phyloP scores from a whole-genome alignment of 2,329 filamentous ascomycete genomes.

The Nemania abortiva region DNA sequence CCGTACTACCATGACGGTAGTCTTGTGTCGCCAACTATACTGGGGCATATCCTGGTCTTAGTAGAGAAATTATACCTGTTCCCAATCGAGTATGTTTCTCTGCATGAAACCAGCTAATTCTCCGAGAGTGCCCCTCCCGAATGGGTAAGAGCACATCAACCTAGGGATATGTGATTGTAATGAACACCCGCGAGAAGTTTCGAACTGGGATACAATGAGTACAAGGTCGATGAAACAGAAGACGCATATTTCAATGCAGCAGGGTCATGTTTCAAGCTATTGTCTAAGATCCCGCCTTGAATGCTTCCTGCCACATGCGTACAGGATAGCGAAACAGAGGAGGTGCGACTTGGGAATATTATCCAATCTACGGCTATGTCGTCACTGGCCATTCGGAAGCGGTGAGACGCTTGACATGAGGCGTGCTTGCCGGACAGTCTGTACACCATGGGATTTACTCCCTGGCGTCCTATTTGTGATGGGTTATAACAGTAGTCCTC shows the following conservation, averaged over 20 bases:
- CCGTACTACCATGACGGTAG: conserved; percentile 19
- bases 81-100: conserved; percentile 31
- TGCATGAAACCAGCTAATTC: conserved; percentile 30
- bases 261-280: conserved; percentile 20
- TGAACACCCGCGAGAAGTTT: conserved; percentile 11
- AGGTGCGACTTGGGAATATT: conserved; percentile 9
- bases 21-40: conserved; percentile 23
- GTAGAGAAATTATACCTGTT: conserved; percentile 24
- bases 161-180: conserved; percentile 16
- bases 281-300: conserved; percentile 18
- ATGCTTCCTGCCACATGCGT: conserved; percentile 13
- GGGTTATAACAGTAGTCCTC: conserved; percentile 12
- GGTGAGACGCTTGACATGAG: conserved; percentile 2
- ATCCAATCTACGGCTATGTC: conserved; percentile 20
- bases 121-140: conserved; percentile 26
- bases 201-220: conserved; percentile 14
- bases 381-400: conserved; percentile 16
- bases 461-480: conserved; percentile 8
- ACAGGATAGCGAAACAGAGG: conserved; percentile 1
- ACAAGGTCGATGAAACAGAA: conserved; percentile 19
- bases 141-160: conserved; percentile 22
- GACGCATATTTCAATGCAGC: conserved; percentile 5
- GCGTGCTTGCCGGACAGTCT: conserved; percentile 2
- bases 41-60: conserved; percentile 26
- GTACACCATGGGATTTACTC: conserved; percentile 2